phyloP scores from a whole-genome alignment of 2,329 filamentous ascomycete species.

The Endothia cerciana region DNA sequence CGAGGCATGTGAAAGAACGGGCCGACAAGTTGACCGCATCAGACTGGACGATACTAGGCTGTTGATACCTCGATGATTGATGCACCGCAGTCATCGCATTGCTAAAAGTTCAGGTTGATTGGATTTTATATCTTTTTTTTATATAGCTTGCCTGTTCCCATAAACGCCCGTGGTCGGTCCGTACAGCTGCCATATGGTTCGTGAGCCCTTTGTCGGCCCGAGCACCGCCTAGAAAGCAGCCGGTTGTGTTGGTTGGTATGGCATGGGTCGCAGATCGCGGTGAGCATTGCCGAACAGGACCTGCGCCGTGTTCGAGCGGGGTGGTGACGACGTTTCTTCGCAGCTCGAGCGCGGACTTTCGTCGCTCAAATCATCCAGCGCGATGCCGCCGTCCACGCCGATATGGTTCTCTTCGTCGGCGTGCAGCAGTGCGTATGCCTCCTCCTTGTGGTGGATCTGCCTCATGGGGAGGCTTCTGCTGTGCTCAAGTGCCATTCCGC shows the following conservation, averaged over 20 bases:
- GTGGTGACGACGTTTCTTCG: constrained; percentile 1
- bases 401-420: constrained; percentile 17
- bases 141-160: neutral
- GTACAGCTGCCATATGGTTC: neutral
- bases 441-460: constrained; percentile 5
- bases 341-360: constrained; percentile 13
- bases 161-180: neutral
- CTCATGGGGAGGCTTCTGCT: neutral
- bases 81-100: neutral
- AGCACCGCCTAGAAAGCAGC: neutral
- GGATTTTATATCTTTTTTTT: neutral
- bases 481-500: neutral
- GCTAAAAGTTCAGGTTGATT: neutral
- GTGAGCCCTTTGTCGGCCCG: neutral
- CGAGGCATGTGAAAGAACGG: no score
- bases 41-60: no score
- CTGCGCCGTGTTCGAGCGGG: neutral
- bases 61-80: no score
- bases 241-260: constrained; percentile 6
- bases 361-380: constrained; percentile 6
- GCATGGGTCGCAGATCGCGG: neutral
- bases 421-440: constrained; percentile 11
- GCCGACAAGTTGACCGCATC: no score
- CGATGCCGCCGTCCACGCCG: constrained; percentile 7
- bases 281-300: neutral